Conservation (phyloP, 306 rosid genomes). For the Delonix regia region DNA sequence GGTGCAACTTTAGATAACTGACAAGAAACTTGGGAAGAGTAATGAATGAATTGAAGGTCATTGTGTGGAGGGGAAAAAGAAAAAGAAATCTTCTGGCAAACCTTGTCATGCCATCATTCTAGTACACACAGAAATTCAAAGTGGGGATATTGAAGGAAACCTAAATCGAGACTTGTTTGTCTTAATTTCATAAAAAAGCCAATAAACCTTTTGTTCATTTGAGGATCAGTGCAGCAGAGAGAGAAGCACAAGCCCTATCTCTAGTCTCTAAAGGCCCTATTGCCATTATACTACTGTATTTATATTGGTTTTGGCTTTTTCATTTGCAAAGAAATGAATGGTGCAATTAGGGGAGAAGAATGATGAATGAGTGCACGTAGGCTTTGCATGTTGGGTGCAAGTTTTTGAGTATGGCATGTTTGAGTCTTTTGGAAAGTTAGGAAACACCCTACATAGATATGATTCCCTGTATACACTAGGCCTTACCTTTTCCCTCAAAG, state of each 20-base stretch:
- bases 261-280: conserved; percentile 17
- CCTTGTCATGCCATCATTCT: conserved; percentile 45
- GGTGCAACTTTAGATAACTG: conserved; percentile 27
- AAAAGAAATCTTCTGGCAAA: background rate
- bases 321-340: conserved; percentile 35
- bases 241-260: conserved; percentile 38
- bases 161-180: conserved; percentile 49
- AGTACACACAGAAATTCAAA: conserved; percentile 48
- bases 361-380: conserved; percentile 75
- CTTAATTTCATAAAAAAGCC: conserved; percentile 41
- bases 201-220: conserved; percentile 35
- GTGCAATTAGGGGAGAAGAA: conserved; percentile 43
- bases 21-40: conserved; percentile 29
- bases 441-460: conserved; percentile 54
- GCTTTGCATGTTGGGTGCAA: conserved; percentile 77
- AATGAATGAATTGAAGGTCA: conserved; percentile 42
- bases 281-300: background rate
- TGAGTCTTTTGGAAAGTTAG: conserved; percentile 34
- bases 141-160: conserved; percentile 45
- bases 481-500: conserved; percentile 46
- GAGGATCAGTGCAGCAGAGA: conserved; percentile 43
- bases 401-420: conserved; percentile 61
- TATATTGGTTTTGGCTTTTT: background rate
- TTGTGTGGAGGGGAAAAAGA: background rate
- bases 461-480: conserved; percentile 57